Evolutionary conservation across 495 filamentous ascomycete genomes (phyloP).

Genomic region (Hypomontagnella submonticulosa): DNA sequence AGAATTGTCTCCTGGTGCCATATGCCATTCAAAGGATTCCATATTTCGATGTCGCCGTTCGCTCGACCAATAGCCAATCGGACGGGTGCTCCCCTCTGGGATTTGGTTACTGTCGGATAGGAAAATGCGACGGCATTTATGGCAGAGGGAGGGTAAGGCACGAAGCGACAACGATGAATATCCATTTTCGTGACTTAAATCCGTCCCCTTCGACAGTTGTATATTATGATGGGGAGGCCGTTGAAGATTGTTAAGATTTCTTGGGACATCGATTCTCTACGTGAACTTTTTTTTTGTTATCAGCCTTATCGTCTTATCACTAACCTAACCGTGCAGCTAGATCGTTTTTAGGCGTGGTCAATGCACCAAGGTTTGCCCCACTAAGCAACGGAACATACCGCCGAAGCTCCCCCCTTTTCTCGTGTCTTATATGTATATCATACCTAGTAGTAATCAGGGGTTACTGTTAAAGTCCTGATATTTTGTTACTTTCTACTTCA

Average conservation of each 20-base stretch:
- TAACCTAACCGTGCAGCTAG: too few species aligned
- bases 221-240: slow-evolving; percentile 7
- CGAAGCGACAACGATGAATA: slow-evolving; percentile 96
- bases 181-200: slow-evolving; percentile 72
- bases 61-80: slow-evolving; percentile 90
- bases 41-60: slow-evolving; percentile 98
- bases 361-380: too few species aligned
- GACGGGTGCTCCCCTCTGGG: slow-evolving; percentile 63
- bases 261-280: background rate
- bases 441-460: too few species aligned
- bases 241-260: slow-evolving; percentile 2
- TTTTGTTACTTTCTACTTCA: too few species aligned
- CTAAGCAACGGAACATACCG: too few species aligned
- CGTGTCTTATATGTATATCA: too few species aligned
- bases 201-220: too few species aligned
- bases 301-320: slow-evolving; percentile 21
- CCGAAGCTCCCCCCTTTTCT: too few species aligned
- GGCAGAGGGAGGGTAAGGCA: slow-evolving; percentile 90
- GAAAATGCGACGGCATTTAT: slow-evolving; percentile 97
- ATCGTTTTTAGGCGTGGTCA: too few species aligned
- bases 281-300: slow-evolving; percentile 33
- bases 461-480: too few species aligned
- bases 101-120: slow-evolving; percentile 73
- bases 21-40: slow-evolving; percentile 86
- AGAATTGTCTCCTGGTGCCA: slow-evolving; percentile 94